Evolutionary conservation across 345 rosid genomes (phyloP).

Genomic region (Rhodamnia rubescens): DNA sequence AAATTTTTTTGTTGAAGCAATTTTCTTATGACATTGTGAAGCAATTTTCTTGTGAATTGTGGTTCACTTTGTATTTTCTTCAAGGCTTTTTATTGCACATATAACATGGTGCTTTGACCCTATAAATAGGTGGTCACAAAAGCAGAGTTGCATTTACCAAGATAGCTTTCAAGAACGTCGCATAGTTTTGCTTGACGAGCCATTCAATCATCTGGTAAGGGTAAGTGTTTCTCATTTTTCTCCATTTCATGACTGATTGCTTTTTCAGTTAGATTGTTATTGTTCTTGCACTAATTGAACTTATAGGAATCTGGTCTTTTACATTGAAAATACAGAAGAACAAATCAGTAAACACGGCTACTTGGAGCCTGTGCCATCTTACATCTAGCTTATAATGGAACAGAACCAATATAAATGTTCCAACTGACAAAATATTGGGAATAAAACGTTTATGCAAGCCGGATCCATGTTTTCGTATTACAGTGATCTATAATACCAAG

Average conservation of each 20-base stretch:
- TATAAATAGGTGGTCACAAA: neutral
- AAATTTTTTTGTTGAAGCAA: neutral
- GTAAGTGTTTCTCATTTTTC: neutral
- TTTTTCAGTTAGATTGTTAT: neutral
- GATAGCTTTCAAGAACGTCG: neutral
- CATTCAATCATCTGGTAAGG: neutral
- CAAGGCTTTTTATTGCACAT: neutral
- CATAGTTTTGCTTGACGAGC: neutral
- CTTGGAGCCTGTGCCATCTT: neutral
- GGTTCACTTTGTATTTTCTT: neutral
- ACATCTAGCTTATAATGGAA: neutral
- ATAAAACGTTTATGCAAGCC: neutral
- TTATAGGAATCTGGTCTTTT: neutral
- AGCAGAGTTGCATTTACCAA: neutral
- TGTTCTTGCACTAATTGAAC: neutral
- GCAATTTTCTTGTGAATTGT: neutral
- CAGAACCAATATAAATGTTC: neutral
- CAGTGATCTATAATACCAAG: neutral
- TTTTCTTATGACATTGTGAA: neutral
- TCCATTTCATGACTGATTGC: neutral
- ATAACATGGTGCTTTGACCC: neutral
- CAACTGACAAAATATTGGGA: no score
- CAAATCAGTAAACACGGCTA: rapidly evolving
- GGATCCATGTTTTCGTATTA: neutral
- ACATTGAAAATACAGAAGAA: neutral